Base-by-base conservation (phyloP, 1,284 basidiomycete genomes). In the Trichosporon asahii region DNA sequence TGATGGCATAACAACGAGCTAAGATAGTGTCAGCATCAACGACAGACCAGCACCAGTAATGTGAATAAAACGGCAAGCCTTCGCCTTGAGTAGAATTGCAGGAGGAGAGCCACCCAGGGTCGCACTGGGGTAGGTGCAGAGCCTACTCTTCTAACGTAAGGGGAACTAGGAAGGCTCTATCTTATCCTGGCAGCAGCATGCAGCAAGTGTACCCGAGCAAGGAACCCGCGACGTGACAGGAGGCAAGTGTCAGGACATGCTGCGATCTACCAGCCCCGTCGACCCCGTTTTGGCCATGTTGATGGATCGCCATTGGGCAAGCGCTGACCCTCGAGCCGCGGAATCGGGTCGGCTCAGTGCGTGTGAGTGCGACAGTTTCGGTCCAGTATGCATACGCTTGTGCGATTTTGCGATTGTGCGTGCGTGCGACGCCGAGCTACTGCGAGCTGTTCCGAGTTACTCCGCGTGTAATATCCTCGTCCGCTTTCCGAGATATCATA, bases 111-210 rank as follows among this genome's bases (percentile, higher is more conserved):
- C 37, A 18, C 37, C 37, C 37, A 6, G 31, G 31, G 31, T 1
- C 31, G 11, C 15, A 1, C 12, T n/a, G 40, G 40, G 18, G 40
- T 18, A 44, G 40, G 2, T 8, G 3, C 40, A 6, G 31, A 44
- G 40, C 23, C n/a, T n/a, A n/a, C n/a, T n/a, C n/a, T n/a, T 53
- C 49, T 53, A 53, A 53, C 49, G 49, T 53, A 53, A 53, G 49
- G 49, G 49, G 46, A 49, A 5, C 7, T 14, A 40, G 37, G 37
- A 40, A 6, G 37, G 40, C 40, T 44, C 40, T 44, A 44, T 44
- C 40, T 44, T 44, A 44, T 44, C 40, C 40, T 44, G 40, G 40
- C 40, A 33, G 40, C 40, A 14, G 11, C 15, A 3, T 9, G 40
- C 15, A 44, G 40, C 7, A 33, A 44, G 18, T 3, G 21, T 53